Evolutionary conservation across 768 basidiomycete species (phyloP).

Genomic region (Sarcodon aspratus): DNA sequence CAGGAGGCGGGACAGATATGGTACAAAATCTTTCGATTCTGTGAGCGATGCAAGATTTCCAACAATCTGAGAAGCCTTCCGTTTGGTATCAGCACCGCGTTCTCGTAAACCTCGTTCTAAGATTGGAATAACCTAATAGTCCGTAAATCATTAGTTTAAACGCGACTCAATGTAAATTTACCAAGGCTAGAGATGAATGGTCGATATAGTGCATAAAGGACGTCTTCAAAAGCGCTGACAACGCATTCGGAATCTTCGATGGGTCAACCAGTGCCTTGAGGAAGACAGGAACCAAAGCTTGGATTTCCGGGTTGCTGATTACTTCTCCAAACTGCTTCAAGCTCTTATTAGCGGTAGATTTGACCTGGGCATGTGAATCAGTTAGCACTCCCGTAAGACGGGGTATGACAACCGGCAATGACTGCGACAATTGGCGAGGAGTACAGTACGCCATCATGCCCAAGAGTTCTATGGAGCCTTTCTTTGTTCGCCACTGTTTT

Average conservation of each 20-base stretch:
- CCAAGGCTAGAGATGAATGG: slow-evolving; percentile 88
- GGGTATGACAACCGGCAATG: slow-evolving; percentile 93
- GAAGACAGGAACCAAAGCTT: slow-evolving; percentile 77
- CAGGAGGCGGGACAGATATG: slow-evolving; percentile 80
- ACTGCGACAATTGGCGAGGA: slow-evolving; percentile 87
- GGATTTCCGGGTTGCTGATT: slow-evolving; percentile 95
- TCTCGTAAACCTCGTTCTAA: slow-evolving; percentile 88
- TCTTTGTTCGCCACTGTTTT: slow-evolving; percentile 97
- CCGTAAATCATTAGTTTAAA: slow-evolving; percentile 1
- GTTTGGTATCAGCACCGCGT: slow-evolving; percentile 88
- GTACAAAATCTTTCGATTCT: slow-evolving; percentile 86
- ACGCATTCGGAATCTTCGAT: slow-evolving; percentile 74
- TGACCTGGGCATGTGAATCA: slow-evolving; percentile 96
- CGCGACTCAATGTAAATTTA: slow-evolving; percentile 22
- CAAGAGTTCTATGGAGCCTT: slow-evolving; percentile 91
- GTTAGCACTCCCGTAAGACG: slow-evolving; percentile 90
- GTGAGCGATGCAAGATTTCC: slow-evolving; percentile 92
- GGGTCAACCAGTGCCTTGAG: slow-evolving; percentile 96
- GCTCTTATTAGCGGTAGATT: slow-evolving; percentile 85
- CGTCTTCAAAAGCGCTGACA: slow-evolving; percentile 81
- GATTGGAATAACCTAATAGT: slow-evolving; percentile 76
- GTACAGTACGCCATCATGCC: slow-evolving; percentile 99
- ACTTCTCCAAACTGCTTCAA: slow-evolving; percentile 98
- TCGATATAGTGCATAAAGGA: slow-evolving; percentile 99
- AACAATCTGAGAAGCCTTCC: slow-evolving; percentile 92